Evolutionary conservation across 1,284 basidiomycete species (phyloP).

Genomic region (Boletus subluridellus): DNA sequence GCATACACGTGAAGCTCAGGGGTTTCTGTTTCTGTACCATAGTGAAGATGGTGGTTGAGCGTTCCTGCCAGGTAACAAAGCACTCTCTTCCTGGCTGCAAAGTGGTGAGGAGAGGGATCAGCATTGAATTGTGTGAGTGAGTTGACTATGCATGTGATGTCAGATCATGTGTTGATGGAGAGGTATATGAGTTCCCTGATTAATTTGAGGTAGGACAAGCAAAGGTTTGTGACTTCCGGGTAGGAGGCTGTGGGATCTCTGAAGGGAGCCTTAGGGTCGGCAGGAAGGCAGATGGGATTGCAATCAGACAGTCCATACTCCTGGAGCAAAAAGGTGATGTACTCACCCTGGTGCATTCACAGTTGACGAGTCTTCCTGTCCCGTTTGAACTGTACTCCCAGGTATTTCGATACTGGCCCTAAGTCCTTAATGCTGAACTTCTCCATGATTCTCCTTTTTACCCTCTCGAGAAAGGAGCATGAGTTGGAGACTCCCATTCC

Average conservation of each 20-base stretch:
- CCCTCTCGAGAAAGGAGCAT: too few species aligned
- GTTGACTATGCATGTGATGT: neutral
- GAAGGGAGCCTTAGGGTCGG: neutral
- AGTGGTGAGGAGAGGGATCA: neutral
- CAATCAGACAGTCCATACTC: neutral
- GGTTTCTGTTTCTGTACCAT: too few species aligned
- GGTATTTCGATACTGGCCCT: too few species aligned
- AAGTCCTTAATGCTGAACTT: too few species aligned
- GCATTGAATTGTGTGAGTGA: neutral
- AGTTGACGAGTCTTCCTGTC: too few species aligned
- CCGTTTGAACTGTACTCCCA: too few species aligned
- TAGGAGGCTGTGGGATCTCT: neutral
- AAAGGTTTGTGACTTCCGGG: neutral
- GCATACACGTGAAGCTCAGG: neutral
- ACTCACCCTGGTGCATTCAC: too few species aligned
- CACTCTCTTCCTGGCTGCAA: neutral
- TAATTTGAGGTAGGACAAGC: neutral
- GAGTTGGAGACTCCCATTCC: too few species aligned
- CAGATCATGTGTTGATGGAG: neutral
- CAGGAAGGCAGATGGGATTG: neutral
- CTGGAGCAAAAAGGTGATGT: neutral
- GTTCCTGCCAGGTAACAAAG: neutral
- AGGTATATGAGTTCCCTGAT: neutral
- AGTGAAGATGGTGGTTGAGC: neutral
- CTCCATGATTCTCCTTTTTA: too few species aligned